Evolutionary conservation across 495 filamentous ascomycete genomes (phyloP).

Genomic region (Eremomyces bilateralis): DNA sequence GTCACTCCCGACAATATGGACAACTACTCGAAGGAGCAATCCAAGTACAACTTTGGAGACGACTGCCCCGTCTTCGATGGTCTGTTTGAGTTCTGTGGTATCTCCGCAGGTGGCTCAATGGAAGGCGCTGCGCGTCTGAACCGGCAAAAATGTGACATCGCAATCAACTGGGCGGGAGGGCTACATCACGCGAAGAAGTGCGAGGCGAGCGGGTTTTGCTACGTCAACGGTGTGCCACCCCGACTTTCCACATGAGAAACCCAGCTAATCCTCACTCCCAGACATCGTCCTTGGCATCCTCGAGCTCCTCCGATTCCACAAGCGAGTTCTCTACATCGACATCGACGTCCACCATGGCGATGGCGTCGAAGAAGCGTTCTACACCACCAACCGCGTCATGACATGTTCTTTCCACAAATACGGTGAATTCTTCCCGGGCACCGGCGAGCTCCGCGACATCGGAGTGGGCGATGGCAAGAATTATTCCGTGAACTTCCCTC

Average conservation of each 20-base stretch:
- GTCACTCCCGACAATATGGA: conserved; percentile 99
- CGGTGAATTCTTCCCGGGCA: conserved; percentile 96
- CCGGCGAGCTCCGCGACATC: conserved; percentile 85
- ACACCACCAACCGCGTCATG: conserved; percentile 95
- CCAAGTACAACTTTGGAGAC: conserved; percentile 93
- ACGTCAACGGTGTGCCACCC: conserved; percentile 89
- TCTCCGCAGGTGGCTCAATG: conserved; percentile 93
- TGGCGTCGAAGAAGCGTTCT: conserved; percentile 94
- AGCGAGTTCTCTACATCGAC: conserved; percentile 89
- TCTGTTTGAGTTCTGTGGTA: conserved; percentile 93
- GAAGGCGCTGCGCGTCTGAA: conserved; percentile 87
- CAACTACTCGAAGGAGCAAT: conserved; percentile 71
- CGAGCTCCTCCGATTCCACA: conserved; percentile 81
- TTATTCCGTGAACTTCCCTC: conserved; percentile 89
- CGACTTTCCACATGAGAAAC: too few relatives aligned
- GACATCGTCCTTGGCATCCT: conserved; percentile 95
- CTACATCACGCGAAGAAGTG: conserved; percentile 95
- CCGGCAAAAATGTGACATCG: conserved; percentile 86
- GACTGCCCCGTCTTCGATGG: conserved; percentile 97
- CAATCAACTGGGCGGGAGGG: conserved; percentile 93
- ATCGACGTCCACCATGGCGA: conserved; percentile 98
- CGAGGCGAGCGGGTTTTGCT: conserved; percentile 94
- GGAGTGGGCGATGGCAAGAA: conserved; percentile 84
- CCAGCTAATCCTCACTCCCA: too few relatives aligned
- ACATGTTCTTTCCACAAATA: conserved; percentile 97